Base-by-base conservation (phyloP, 352 stramenopile genomes). In the Pythium grandisporangium region DNA sequence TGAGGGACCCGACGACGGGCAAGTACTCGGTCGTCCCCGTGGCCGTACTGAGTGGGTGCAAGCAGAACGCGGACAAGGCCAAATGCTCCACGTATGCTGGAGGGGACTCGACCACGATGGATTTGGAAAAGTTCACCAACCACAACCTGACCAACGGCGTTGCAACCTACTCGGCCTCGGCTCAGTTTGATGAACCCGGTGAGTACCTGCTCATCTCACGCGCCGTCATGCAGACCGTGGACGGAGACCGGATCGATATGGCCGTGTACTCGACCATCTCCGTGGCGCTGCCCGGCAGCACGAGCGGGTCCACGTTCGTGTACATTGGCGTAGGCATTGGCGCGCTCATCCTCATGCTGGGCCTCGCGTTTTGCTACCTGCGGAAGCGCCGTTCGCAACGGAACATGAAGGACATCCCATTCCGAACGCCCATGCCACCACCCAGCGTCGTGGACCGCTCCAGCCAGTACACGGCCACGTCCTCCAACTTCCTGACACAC, bases 161-260 rank as follows among this genome's bases (percentile, higher is more conserved):
- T 11, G 57, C 66, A 7, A 70, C 59, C 24, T 90, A 78, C 57
- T 62, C 61, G 26, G 64, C 57, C 11, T 80, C 62, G 29, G 64
- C 80, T 46, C 65, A 62, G 19, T 87, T 90, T 35, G 43, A 52
- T 1, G 63, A 65, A 17, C 65, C 71, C 2, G 76, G 76, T 2
- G 48, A 72, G 37, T 87, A 82, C 54, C 63, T 73, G 30, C 66
- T 90, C 53, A 70, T 87, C 41, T 80, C 70, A 10, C 73, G 71
- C 16, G 66, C 84, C 25, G 71, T 63, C 10, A 84, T 87, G 73
- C 52, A 75, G 39, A 86, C 71, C 21, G 58, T 72, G 22, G 76
- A 90, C 48, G 76, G 76, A 13, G 58, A 79, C 16, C 76, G 73
- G 23, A 65, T 90, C 48, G 73, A 90, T 35, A 85, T 87, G 73